Base-by-base conservation (phyloP, 2,329 filamentous ascomycete genomes). In the Colletotrichum tabaci region DNA sequence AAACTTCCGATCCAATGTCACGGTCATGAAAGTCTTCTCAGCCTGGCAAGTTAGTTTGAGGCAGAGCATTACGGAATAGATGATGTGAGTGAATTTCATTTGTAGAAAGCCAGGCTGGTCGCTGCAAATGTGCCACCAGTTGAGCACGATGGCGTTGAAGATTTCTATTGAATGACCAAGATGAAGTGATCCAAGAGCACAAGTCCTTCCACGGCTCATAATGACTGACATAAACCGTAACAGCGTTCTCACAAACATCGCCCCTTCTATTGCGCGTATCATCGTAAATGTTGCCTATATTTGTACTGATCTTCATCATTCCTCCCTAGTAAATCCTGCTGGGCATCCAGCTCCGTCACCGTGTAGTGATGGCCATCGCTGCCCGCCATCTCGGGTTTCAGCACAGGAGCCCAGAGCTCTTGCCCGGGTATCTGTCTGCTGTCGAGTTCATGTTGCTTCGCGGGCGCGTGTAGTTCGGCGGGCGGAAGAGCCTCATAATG, bases 331-430 rank as follows among this genome's bases (percentile, higher is more conserved):
- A 52, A 23, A 4, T 35, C 15, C 7, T 44, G 46, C 7, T 60
- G 66, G 23, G 46, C 53, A 8, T 69, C 61, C 1, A 69, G 40
- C 52, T 69, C 66, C 21, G 61, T 66, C 26, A 60, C 53, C 10
- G 53, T 60, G 46, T 65, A 21, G 16, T 69, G 61, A 50, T 60
- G 46, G n/a, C 23, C 47, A n/a, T 30, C 12, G 7, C 46, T 52
- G 10, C 12, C 61, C 7, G 18, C 15, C 46, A 65, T 30, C 12
- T 69, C 66, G 6, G 38, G 30, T 42, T 46, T 60, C 12, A 26
- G 40, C 7, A 21, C 5, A 13, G 38, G n/a, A 15, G 16, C n/a
- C 52, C 61, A 69, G 7, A 52, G 23, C 44, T 66, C 61, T 10
- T 65, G 53, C 13, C 23, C 18, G 0, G 52, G 35, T 7, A 47